Percentiles rank a stretch among this genome's conserved stretches.
Conservation (phyloP, 2,329 filamentous ascomycete genomes). For the Allantophomopsis lycopodina region DNA sequence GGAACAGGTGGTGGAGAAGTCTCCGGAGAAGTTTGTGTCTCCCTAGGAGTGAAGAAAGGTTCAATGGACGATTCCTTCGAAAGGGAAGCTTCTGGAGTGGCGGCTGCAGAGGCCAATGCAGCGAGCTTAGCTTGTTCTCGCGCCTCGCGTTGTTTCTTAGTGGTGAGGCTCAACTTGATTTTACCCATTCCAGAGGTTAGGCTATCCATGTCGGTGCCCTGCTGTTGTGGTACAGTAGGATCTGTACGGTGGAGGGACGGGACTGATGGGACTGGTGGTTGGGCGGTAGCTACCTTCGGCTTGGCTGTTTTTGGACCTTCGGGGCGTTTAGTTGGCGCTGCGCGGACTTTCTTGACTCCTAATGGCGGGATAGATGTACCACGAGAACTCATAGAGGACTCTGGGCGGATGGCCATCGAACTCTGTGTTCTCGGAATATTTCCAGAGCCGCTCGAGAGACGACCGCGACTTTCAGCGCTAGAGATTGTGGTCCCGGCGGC, state of each 20-base stretch:
- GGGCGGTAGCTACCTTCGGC: constrained; percentile 12
- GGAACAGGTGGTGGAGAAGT: neutral
- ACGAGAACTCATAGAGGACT: constrained; percentile 26
- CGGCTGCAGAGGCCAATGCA: constrained; percentile 4
- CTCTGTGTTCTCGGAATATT: constrained; percentile 22
- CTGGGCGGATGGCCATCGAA: constrained; percentile 26
- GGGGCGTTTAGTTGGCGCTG: constrained; percentile 26
- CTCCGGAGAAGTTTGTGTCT: neutral
- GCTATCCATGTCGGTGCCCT: constrained; percentile 30
- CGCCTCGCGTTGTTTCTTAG: constrained; percentile 42
- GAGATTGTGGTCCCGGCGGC: constrained; percentile 4
- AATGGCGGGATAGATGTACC: constrained; percentile 23
- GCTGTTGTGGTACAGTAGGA: neutral
- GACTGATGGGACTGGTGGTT: neutral
- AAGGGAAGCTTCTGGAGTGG: constrained; percentile 1
- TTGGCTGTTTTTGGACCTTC: constrained; percentile 19
- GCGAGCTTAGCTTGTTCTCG: constrained; percentile 20
- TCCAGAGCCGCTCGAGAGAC: constrained; percentile 1
- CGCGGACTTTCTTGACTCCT: constrained; percentile 45
- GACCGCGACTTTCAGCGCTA: constrained; percentile 6
- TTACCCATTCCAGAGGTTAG: constrained; percentile 46
- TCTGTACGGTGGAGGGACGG: constrained; percentile 2
- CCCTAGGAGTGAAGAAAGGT: neutral
- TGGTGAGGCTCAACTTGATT: constrained; percentile 45
- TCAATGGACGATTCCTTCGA: constrained; percentile 1